These are phyloP conservation scores for Wickerhamiella sergipiensis DNA, from an alignment of 805 yeast genomes.

Conservation along the genomic window DNA sequence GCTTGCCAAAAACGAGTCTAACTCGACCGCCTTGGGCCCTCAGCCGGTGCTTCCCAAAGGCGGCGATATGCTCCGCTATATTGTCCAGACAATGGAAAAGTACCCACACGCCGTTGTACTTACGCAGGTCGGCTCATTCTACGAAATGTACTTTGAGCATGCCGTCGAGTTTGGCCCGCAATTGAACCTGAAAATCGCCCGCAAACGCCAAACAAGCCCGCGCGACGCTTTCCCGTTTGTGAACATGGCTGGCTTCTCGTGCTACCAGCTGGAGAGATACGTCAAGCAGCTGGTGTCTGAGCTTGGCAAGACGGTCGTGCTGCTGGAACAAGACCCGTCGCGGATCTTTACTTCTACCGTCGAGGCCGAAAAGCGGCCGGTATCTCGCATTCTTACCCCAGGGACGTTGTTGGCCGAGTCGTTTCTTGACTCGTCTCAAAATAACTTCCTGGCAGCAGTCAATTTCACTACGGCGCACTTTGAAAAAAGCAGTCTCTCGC, in stretches of 20 bases:
- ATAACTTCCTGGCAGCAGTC: slow-evolving; percentile 57
- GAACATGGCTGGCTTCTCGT: slow-evolving; percentile 87
- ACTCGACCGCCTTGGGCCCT: background rate
- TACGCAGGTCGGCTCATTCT: slow-evolving; percentile 20
- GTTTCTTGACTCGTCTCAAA: slow-evolving; percentile 55
- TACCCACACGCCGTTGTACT: slow-evolving; percentile 41
- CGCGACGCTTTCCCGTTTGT: slow-evolving; percentile 16
- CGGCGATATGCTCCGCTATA: slow-evolving; percentile 12
- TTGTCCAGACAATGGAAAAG: slow-evolving; percentile 27
- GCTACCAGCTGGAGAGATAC: slow-evolving; percentile 54
- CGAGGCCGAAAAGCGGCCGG: slow-evolving; percentile 38
- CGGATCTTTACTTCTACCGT: slow-evolving; percentile 20
- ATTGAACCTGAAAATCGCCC: slow-evolving; percentile 60
- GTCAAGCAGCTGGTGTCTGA: slow-evolving; percentile 61
- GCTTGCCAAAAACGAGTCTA: background rate
- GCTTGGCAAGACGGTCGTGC: slow-evolving; percentile 56
- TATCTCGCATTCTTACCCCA: slow-evolving; percentile 74
- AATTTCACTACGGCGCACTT: slow-evolving; percentile 15
- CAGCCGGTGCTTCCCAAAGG: background rate
- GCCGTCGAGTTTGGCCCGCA: slow-evolving; percentile 61
- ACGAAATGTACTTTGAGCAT: slow-evolving; percentile 65
- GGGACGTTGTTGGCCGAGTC: slow-evolving; percentile 87
- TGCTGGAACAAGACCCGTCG: slow-evolving; percentile 40
- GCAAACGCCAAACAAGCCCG: slow-evolving; percentile 26
- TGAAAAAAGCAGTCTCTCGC: slow-evolving; percentile 26